Evolutionary conservation across 371 early-diverging fungal species (phyloP), one percentile per base, ranked within the genome.

Genomic region (Blakeslea trispora): DNA sequence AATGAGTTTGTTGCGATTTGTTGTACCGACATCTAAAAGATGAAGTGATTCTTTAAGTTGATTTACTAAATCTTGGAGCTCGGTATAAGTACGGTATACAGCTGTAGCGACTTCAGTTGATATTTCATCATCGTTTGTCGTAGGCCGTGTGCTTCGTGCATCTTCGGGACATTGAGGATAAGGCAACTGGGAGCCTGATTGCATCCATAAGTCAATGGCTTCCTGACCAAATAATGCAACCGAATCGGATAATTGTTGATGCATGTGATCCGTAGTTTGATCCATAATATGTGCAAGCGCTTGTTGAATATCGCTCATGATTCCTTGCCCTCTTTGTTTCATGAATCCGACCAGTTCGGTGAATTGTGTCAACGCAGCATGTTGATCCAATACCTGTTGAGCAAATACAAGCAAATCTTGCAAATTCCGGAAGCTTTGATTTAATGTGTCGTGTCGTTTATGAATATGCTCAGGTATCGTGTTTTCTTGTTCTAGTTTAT

Each of bases 81-180:
- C 69, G n/a, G 55, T 52, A 31, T 69, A 69, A 3, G 35, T 39
- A 22, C 55, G 62, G 35, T 53, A 55, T 1, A 64, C 64, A 42
- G 49, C 41, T 4, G 50, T 61, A 28, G 58, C 53, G 9, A 71
- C 61, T 17, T 67, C 64, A 1, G 60, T 53, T 21, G 54, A 53
- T 10, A 71, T 61, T 13, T 71, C 61, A 55, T 71, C 71, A 28
- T 68, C 68, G 3, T 50, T 57, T 15, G 71, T 67, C 7, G 71
- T 59, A 4, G 64, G 61, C 0, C 71, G 61, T 19, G 64, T 71
- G 0, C 64, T 56, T 19, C 71, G 52, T 11, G 71, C 68, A 49
- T 64, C 71, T 39, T 64, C 65, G 32, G 63, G 52, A 24, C 75
- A 68, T 14, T 37, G 28, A 14, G 74, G 74, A 39, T 70, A 74